phyloP scores from a whole-genome alignment of 495 filamentous ascomycete genomes.

The Polyplosphaeria fusca region DNA sequence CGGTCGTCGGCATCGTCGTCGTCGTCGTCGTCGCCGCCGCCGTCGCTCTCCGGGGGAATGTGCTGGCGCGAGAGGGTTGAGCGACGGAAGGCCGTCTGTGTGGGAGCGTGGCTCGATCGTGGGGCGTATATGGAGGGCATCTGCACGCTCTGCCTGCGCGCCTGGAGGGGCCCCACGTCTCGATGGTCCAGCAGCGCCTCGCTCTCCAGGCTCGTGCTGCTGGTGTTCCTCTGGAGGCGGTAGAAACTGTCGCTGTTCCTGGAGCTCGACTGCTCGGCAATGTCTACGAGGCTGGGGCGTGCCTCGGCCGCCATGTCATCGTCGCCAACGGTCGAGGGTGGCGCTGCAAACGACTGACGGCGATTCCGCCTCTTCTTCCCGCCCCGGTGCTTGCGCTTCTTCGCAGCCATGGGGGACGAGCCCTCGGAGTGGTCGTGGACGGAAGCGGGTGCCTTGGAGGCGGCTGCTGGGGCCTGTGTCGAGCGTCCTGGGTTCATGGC shows the following conservation, averaged over 20 bases:
- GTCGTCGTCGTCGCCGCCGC: conserved; percentile 35
- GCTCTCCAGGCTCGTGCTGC: conserved; percentile 43
- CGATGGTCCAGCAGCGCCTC: conserved; percentile 43
- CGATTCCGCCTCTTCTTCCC: conserved; percentile 61
- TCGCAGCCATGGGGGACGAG: conserved; percentile 4
- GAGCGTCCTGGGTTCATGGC: conserved; percentile 1
- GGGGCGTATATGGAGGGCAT: conserved; percentile 1
- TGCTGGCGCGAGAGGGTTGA: conserved; percentile 29
- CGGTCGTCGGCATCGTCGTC: conserved; percentile 36
- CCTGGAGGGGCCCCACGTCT: conserved; percentile 20
- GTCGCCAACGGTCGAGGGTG: conserved; percentile 45
- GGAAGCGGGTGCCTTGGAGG: conserved; percentile 1
- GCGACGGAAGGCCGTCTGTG: conserved; percentile 11
- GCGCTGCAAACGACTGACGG: conserved; percentile 61
- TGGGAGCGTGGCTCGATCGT: conserved; percentile 8
- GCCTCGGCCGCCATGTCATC: conserved; percentile 31
- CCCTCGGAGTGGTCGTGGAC: not conserved
- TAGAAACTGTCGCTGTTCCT: conserved; percentile 38
- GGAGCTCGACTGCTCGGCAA: conserved; percentile 30
- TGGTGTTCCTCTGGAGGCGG: conserved; percentile 33
- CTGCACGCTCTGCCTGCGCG: conserved; percentile 25
- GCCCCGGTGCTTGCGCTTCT: conserved; percentile 49
- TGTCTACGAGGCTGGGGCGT: conserved; percentile 37
- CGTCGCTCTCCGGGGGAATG: conserved; percentile 29
- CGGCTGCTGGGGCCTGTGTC: not conserved